Base-by-base conservation (phyloP, 257 asterid species). In the Solanum stenotomum region DNA sequence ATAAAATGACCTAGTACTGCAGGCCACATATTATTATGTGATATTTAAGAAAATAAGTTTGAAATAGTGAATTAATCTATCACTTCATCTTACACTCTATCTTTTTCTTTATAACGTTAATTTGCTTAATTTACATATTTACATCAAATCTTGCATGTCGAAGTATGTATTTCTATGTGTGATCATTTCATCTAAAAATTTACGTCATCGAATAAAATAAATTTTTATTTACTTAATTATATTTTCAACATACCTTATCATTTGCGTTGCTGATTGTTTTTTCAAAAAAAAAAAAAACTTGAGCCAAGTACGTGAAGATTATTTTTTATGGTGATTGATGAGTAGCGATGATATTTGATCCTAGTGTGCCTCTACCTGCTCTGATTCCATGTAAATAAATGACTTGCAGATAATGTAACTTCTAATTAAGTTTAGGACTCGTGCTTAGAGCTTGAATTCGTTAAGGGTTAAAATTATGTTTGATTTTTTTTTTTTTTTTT, bases 151-250 rank as follows among this genome's bases (percentile, higher is more conserved):
- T 33, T 72, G 42, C 15, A 16, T 31, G n/a, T 71, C 1, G 1
- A 29, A 8, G 40, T 8, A 23, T 4, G 31, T 9, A 23, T 2
- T 1, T 0, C 0, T 18, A 56, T 1, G 18, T 16, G 5, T 27
- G 3, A 68, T 25, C 5, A 67, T 67, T 2, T 5, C 1, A 25
- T 25, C 9, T 12, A 67, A 67, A 25, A 25, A 1, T 6, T 67
- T 25, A 67, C 3, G 4, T 11, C 0, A 0, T 65, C 3, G 0
- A 25, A 22, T 61, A 22, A 23, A 63, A 13, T 25, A 67, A 0
- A 12, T 5, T 12, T 25, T 67, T 11, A 65, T 25, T 67, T 67
- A 67, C 18, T 67, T 25, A 67, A 25, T 63, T 63, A 63, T 61
- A 22, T 61, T 61, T 5, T 61, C 71, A 63, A 4, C 15, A 63